Percentiles rank a stretch among this genome's conserved stretches.
Evolutionary conservation across 129 eudicot genomes (phyloP).

Genomic region (Heracleum sosnowskyi): DNA sequence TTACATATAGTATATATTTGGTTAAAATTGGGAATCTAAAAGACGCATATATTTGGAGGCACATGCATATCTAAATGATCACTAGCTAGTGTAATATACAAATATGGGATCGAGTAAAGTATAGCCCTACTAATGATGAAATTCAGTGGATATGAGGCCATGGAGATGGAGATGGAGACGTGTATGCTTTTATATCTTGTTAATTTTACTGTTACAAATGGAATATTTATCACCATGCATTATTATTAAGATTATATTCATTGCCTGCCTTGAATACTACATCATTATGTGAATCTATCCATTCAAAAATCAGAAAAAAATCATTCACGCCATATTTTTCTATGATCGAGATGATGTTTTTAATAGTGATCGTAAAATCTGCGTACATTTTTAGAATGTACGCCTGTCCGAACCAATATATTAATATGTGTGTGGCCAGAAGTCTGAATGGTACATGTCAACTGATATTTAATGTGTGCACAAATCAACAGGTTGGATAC

Average conservation of each 20-base stretch:
- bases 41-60: not conserved
- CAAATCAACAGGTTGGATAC: slow-evolving; percentile 55
- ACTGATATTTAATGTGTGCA: not conserved
- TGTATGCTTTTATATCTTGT: not conserved
- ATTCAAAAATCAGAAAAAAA: not conserved
- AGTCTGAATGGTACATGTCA: not conserved
- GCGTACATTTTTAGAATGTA: not conserved
- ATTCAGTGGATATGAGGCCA: not conserved
- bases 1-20: not conserved
- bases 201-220: not conserved
- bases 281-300: not conserved
- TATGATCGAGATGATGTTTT: too few species aligned
- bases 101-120: not conserved
- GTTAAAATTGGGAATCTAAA: not conserved
- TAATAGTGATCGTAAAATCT: not conserved
- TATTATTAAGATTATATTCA: not conserved
- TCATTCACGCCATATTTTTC: too few species aligned
- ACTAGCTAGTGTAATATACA: not conserved
- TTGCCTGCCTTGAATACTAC: not conserved
- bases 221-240: not conserved
- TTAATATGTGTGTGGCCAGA: not conserved
- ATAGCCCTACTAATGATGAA: slow-evolving; percentile 5
- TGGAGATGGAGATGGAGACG: slow-evolving; percentile 2
- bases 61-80: not conserved
- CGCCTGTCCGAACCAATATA: not conserved